These are phyloP conservation scores for Suillus hirtellus DNA, from an alignment of 768 basidiomycete species.

Conservation along the genomic window DNA sequence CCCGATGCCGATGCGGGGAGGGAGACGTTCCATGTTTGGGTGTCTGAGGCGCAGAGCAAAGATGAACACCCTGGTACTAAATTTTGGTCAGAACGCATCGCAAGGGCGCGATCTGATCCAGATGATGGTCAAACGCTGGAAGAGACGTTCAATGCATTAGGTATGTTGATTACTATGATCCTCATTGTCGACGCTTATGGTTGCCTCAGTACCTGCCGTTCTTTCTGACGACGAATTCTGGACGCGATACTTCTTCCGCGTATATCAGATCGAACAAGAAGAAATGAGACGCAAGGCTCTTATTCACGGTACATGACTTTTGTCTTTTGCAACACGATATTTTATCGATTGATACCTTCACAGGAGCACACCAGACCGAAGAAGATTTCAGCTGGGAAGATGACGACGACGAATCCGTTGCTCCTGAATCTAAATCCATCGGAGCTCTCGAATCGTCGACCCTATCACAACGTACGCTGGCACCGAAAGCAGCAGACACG, in stretches of 20 bases:
- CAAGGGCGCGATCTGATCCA: conserved; percentile 49
- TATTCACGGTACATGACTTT: conserved; percentile 55
- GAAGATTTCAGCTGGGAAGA: conserved; percentile 95
- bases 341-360: conserved; percentile 13
- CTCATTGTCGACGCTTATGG: background rate
- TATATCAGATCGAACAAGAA: conserved; percentile 76
- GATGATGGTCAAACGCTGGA: conserved; percentile 54
- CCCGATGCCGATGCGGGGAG: conserved; percentile 64
- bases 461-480: conserved; percentile 27
- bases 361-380: conserved; percentile 67
- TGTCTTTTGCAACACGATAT: background rate
- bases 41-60: conserved; percentile 56
- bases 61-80: conserved; percentile 46
- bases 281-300: conserved; percentile 78
- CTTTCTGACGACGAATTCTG: conserved; percentile 73
- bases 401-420: conserved; percentile 70
- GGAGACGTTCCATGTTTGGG: conserved; percentile 62
- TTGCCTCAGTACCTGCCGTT: conserved; percentile 62
- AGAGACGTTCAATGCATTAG: conserved; percentile 54
- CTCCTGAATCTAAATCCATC: conserved; percentile 17
- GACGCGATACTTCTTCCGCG: conserved; percentile 89
- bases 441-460: conserved; percentile 16
- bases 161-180: conserved; percentile 40
- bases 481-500: conserved; percentile 21
- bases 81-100: conserved; percentile 55